Conservation (phyloP, 225 moss, liverwort and hornwort species). For the Takakia lepidozioides region DNA sequence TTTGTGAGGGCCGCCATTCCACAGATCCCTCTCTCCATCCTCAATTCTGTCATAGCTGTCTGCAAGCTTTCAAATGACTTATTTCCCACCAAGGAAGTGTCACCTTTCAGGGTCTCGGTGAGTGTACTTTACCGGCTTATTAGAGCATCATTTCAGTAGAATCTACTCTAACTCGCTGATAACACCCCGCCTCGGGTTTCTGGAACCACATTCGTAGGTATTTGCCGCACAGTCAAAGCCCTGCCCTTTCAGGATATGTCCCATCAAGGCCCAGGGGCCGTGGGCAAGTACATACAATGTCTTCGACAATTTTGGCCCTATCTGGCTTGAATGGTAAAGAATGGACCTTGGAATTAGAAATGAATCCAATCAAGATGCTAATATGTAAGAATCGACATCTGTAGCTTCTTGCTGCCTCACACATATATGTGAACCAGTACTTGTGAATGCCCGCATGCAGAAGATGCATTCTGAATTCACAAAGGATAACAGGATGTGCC, state of each 20-base stretch:
- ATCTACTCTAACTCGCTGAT: too few relatives aligned
- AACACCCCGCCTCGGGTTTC: too few relatives aligned
- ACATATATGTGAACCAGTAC: neutral
- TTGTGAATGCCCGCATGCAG: neutral
- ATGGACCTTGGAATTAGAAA: too few relatives aligned
- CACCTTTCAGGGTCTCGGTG: constrained; percentile 59
- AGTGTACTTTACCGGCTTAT: too few relatives aligned
- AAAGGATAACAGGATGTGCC: constrained; percentile 6
- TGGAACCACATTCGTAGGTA: too few relatives aligned
- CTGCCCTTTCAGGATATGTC: too few relatives aligned
- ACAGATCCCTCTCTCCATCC: constrained; percentile 69
- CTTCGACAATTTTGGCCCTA: too few relatives aligned
- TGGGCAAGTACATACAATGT: too few relatives aligned
- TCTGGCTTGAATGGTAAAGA: too few relatives aligned
- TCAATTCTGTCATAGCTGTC: constrained; percentile 83
- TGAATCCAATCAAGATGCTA: constrained; percentile 1
- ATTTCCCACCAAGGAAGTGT: constrained; percentile 58
- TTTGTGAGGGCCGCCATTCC: constrained; percentile 73
- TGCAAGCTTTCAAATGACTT: constrained; percentile 79
- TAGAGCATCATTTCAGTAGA: too few relatives aligned
- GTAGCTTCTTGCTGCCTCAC: neutral
- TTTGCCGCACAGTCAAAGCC: too few relatives aligned
- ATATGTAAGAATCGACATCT: neutral
- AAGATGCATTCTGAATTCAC: neutral
- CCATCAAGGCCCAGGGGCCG: too few relatives aligned